Evolutionary conservation across 495 filamentous ascomycete genomes (phyloP).

Genomic region (Ramalina intermedia): DNA sequence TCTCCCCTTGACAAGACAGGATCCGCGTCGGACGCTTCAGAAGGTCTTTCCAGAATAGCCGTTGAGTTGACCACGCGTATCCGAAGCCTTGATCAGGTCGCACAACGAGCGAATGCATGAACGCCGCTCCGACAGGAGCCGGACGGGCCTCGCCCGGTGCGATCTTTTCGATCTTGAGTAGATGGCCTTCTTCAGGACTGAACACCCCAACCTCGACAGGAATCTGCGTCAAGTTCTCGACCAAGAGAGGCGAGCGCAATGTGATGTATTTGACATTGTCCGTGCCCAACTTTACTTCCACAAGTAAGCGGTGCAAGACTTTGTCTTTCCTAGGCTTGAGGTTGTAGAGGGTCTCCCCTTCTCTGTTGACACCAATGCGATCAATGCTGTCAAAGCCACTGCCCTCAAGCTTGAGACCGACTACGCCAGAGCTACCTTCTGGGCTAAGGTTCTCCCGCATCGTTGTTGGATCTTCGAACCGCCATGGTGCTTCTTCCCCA

Average conservation of each 20-base stretch:
- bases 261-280: slow-evolving; percentile 98
- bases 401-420: slow-evolving; percentile 74
- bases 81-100: slow-evolving; percentile 94
- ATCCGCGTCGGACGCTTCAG: slow-evolving; percentile 70
- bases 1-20: slow-evolving; percentile 73
- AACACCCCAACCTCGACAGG: slow-evolving; percentile 90
- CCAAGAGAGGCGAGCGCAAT: slow-evolving; percentile 80
- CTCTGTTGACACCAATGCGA: slow-evolving; percentile 79
- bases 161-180: slow-evolving; percentile 96
- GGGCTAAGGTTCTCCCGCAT: slow-evolving; percentile 82
- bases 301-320: slow-evolving; percentile 74
- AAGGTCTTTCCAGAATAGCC: slow-evolving; percentile 83
- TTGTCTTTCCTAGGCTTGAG: slow-evolving; percentile 71
- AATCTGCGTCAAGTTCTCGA: slow-evolving; percentile 97
- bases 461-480: slow-evolving; percentile 88
- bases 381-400: slow-evolving; percentile 85
- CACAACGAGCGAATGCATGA: slow-evolving; percentile 76
- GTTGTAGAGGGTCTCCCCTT: slow-evolving; percentile 81
- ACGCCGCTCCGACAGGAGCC: slow-evolving; percentile 83
- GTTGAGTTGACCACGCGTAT: slow-evolving; percentile 82
- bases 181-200: slow-evolving; percentile 72
- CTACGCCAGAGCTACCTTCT: slow-evolving; percentile 60
- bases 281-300: slow-evolving; percentile 75
- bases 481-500: slow-evolving; percentile 86
- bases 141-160: slow-evolving; percentile 82